Percentiles rank a stretch among this genome's conserved stretches.
Evolutionary conservation across 2,329 filamentous ascomycete genomes (phyloP).

Genomic region (Neopestalotiopsis clavispora): DNA sequence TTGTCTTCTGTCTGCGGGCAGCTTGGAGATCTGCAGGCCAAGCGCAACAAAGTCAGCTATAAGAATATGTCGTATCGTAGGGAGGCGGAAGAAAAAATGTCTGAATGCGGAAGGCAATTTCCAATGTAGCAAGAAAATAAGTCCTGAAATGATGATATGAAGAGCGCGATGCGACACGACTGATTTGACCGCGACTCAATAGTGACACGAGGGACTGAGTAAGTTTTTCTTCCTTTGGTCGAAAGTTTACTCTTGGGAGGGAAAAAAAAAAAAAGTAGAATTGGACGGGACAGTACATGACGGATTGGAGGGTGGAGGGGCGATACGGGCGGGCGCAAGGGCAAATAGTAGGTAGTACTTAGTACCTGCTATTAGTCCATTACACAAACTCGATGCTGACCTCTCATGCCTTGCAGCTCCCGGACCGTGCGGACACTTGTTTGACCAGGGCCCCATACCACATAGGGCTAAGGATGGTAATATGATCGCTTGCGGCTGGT

Average conservation of each 20-base stretch:
- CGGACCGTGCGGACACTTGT: neutral
- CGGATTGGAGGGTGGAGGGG: neutral
- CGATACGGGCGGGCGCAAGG: neutral
- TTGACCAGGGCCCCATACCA: neutral
- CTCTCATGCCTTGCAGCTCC: neutral
- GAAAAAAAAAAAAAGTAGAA: neutral
- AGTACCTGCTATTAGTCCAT: neutral
- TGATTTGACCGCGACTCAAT: neutral
- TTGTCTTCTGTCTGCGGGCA: conserved; percentile 33
- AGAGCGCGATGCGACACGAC: neutral
- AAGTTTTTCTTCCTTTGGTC: neutral
- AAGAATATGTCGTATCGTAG: neutral
- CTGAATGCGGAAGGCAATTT: too few relatives aligned
- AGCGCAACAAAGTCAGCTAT: conserved; percentile 3
- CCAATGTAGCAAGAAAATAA: neutral
- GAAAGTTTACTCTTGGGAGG: neutral
- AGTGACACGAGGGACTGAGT: neutral
- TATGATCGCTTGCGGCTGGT: neutral
- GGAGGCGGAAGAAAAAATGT: neutral
- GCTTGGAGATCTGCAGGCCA: conserved; percentile 30
- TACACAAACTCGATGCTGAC: neutral
- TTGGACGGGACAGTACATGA: neutral
- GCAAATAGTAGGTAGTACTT: neutral
- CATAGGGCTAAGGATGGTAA: conserved; percentile 1
- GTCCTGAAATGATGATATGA: neutral